These are phyloP conservation scores for Moniliella sp. DNA, from an alignment of 1,284 basidiomycete species.

Conservation along the genomic window DNA sequence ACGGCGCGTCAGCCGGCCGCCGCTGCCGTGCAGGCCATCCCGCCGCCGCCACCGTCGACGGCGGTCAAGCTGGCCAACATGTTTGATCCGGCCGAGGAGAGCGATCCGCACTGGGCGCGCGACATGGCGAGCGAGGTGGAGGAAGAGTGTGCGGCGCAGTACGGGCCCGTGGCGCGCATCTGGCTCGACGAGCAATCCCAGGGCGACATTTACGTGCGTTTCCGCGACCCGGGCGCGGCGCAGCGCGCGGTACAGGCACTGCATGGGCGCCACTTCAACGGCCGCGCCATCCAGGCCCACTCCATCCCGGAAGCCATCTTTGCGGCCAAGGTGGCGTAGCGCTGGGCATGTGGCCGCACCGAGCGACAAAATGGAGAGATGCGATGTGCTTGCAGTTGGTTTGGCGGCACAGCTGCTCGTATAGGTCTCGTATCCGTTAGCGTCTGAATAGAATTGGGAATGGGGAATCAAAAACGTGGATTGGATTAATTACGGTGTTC, in stretches of 20 bases:
- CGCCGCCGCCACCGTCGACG: slow-evolving; percentile 50
- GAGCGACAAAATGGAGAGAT: no score
- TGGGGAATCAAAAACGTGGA: no score
- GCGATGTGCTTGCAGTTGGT: no score
- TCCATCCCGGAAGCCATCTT: slow-evolving; percentile 20
- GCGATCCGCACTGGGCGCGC: slow-evolving; percentile 80
- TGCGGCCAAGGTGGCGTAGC: slow-evolving; percentile 14
- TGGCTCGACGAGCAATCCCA: slow-evolving; percentile 72
- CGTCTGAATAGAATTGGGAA: no score
- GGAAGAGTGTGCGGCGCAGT: slow-evolving; percentile 72
- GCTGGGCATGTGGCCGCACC: no score
- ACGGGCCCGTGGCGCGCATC: slow-evolving; percentile 64
- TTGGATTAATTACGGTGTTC: no score
- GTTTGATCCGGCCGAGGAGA: slow-evolving; percentile 92
- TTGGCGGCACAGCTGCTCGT: no score
- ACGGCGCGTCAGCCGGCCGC: neutral
- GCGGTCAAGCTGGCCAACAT: slow-evolving; percentile 77
- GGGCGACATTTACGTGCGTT: slow-evolving; percentile 90
- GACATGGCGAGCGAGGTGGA: slow-evolving; percentile 90
- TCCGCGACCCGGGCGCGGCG: slow-evolving; percentile 54
- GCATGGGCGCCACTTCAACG: slow-evolving; percentile 48
- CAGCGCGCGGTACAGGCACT: slow-evolving; percentile 66
- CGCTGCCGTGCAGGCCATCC: slow-evolving; percentile 41
- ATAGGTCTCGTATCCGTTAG: no score
- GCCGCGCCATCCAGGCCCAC: slow-evolving; percentile 21